A percentile compares a stretch with the other conserved stretches of the same genome.
Evolutionary conservation across 1,284 basidiomycete genomes (phyloP).

Genomic region (Neonothopanus nambi): DNA sequence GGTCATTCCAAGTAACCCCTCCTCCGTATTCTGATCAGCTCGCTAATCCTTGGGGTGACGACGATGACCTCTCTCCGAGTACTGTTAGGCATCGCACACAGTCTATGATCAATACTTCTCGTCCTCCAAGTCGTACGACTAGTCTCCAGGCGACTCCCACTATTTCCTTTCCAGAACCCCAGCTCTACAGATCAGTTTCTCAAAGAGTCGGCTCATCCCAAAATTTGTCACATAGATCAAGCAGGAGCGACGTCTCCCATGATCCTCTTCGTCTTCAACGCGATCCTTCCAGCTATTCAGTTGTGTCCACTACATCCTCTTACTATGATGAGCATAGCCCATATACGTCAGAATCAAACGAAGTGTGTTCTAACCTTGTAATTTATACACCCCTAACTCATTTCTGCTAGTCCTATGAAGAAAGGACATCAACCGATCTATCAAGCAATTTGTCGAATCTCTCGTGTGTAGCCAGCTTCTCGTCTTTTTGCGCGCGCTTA

Average conservation of each 20-base stretch:
- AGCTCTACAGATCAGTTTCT: conserved; percentile 51
- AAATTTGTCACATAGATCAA: conserved; percentile 34
- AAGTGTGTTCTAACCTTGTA: conserved; percentile 26
- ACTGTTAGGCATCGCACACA: conserved; percentile 10
- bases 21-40: conserved; percentile 12
- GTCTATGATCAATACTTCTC: conserved; percentile 15
- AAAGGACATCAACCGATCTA: conserved; percentile 48
- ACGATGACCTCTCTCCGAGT: neutral
- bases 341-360: conserved; percentile 29
- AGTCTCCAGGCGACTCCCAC: conserved; percentile 9
- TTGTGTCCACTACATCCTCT: conserved; percentile 35
- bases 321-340: conserved; percentile 36
- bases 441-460: conserved; percentile 52
- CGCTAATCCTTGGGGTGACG: conserved; percentile 7
- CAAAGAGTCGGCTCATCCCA: conserved; percentile 32
- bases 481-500: too few relatives aligned
- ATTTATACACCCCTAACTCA: neutral
- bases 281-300: conserved; percentile 34
- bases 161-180: conserved; percentile 52
- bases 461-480: conserved; percentile 45
- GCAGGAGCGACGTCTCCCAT: conserved; percentile 40
- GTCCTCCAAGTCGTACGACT: conserved; percentile 6
- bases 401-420: conserved; percentile 23
- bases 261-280: conserved; percentile 24
- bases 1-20: conserved; percentile 16